Percentiles rank a stretch among this genome's conserved stretches.
Conservation (phyloP, 1,139 yeast genomes). For the Sugiyamaella pinicola region DNA sequence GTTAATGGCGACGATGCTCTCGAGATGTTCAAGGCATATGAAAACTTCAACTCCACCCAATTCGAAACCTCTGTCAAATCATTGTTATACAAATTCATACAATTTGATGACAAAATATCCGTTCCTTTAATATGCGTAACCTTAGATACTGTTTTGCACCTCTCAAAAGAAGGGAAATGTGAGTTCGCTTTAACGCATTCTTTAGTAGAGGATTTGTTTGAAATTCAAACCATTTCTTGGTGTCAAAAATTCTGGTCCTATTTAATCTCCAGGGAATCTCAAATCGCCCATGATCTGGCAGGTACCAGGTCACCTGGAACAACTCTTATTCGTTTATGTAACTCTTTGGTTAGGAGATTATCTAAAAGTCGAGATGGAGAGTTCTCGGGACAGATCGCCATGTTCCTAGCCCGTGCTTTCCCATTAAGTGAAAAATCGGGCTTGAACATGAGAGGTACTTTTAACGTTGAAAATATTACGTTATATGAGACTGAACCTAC, state of each 20-base stretch:
- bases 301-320: constrained; percentile 45
- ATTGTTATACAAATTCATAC: constrained; percentile 13
- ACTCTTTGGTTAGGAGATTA: constrained; percentile 42
- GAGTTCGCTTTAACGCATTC: constrained; percentile 35
- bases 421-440: constrained; percentile 46
- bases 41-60: constrained; percentile 1
- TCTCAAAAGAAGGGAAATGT: constrained; percentile 27
- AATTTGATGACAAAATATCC: constrained; percentile 5
- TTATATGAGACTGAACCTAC: constrained; percentile 30
- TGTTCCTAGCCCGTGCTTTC: constrained; percentile 44
- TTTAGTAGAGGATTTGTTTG: constrained; percentile 44
- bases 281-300: constrained; percentile 36
- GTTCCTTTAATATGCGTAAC: constrained; percentile 17
- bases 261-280: constrained; percentile 38
- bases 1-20: neutral
- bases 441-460: constrained; percentile 44
- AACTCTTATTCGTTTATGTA: constrained; percentile 44
- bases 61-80: constrained; percentile 11
- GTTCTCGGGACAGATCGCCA: constrained; percentile 45
- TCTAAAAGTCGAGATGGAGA: constrained; percentile 43
- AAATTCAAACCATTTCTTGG: constrained; percentile 42
- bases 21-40: constrained; percentile 1
- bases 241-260: constrained; percentile 44
- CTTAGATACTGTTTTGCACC: constrained; percentile 28
- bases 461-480: constrained; percentile 43